A percentile compares a stretch with the other conserved stretches of the same genome.
These are phyloP conservation scores for Colletotrichum sp. DNA, from an alignment of 2,329 filamentous ascomycete genomes.

Conservation along the genomic window DNA sequence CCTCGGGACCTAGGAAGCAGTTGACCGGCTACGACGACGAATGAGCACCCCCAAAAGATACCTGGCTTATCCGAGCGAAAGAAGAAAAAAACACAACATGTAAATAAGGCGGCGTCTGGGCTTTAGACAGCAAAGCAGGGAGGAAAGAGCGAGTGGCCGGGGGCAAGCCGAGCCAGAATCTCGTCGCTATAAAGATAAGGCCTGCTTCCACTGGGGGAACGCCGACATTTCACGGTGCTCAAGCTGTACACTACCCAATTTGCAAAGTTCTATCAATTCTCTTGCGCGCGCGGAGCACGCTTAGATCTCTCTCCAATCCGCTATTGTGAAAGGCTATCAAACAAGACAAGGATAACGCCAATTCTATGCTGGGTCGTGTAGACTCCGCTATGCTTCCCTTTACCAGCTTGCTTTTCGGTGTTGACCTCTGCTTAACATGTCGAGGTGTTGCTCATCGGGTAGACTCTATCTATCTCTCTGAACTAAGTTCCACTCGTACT, in stretches of 20 bases:
- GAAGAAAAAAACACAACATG: slow-evolving; percentile 12
- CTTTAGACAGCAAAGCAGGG: slow-evolving; percentile 9
- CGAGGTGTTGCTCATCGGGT: neutral
- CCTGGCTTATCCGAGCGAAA: neutral
- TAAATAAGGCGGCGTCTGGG: slow-evolving; percentile 28
- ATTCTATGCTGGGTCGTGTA: slow-evolving; percentile 9
- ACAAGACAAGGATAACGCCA: slow-evolving; percentile 1
- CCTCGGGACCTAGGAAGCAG: slow-evolving; percentile 62
- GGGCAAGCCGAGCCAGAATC: neutral
- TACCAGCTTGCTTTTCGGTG: slow-evolving; percentile 18
- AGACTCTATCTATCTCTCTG: slow-evolving; percentile 60
- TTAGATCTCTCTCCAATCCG: neutral
- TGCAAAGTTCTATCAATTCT: slow-evolving; percentile 2
- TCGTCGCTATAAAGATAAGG: neutral
- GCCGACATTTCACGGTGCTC: neutral
- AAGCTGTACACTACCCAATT: slow-evolving; percentile 11
- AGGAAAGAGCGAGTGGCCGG: neutral
- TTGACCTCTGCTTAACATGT: neutral
- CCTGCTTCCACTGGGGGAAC: neutral
- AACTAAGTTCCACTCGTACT: slow-evolving; percentile 71
- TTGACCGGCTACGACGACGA: slow-evolving; percentile 67
- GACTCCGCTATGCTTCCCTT: slow-evolving; percentile 16
- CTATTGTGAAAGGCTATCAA: neutral
- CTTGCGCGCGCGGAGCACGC: neutral
- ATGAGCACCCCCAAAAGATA: slow-evolving; percentile 22